Evolutionary conservation across 75 land plant species (phyloP), one percentile per base, ranked within the genome.

Genomic region (Picea glauca): DNA sequence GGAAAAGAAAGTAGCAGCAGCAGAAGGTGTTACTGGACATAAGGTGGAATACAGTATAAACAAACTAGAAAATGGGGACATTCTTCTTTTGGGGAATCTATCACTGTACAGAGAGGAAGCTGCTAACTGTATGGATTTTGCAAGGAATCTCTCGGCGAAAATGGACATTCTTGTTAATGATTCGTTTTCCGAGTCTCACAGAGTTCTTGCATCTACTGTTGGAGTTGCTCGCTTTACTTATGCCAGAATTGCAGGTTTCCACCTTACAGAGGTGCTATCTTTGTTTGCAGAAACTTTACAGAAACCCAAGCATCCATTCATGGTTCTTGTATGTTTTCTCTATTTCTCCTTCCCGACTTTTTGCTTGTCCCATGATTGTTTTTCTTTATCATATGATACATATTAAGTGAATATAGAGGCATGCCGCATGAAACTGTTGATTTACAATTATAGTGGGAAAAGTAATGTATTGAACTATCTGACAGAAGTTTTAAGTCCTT

Each of bases 141-240:
- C 97, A 35, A 77, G 84, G 81, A 70, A 58, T 40, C 65, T 94
- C n/a, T 75, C 89, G 58, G 78, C 81, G 32, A 87, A 82, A 57
- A 84, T 86, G 79, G 88, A 86, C 75, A 85, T 90, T 62, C 88
- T 92, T 77, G 94, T 94, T 12, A 94, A 94, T 87, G 97, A 94
- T 76, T 80, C 89, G 3, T 92, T 94, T 61, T 88, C 88, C 17
- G 75, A 80, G 26, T 85, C 94, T 77, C 97, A 94, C 83, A 90
- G 89, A 76, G 76, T 85, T 64, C 90, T 92, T 79, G 89, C 94
- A 60, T 94, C 97, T 63, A 94, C 92, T 13, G 94, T 92, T 84
- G 97, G 97, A 50, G 82, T 86, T 76, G 58, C 93, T 63, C 81
- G 87, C 38, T 90, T 85, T 65, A 87, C 91, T 72, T 77, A 76